phyloP scores from a whole-genome alignment of 2,329 filamentous ascomycete genomes.

The Phaeosphaeria sp. region DNA sequence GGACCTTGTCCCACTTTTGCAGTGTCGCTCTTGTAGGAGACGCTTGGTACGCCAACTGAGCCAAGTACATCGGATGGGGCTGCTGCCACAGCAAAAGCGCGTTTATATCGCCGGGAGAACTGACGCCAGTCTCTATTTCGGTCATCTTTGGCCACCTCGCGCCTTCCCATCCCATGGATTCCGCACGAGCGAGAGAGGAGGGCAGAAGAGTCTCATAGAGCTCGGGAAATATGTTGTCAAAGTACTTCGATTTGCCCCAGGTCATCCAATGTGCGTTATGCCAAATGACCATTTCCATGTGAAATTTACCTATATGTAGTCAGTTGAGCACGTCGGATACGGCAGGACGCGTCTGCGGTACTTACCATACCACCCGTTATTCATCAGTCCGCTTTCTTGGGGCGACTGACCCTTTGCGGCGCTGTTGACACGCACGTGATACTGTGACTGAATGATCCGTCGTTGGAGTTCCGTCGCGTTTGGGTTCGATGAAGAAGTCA shows the following conservation, averaged over 20 bases:
- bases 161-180: constrained; percentile 48
- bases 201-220: constrained; percentile 56
- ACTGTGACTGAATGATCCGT: constrained; percentile 60
- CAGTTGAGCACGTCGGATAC: not conserved
- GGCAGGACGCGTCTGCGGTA: not conserved
- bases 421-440: constrained; percentile 60
- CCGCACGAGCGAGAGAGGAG: constrained; percentile 41
- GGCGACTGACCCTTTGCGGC: constrained; percentile 56
- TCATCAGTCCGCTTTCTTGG: constrained; percentile 57
- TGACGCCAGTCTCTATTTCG: constrained; percentile 53
- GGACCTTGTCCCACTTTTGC: constrained; percentile 59
- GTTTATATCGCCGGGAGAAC: constrained; percentile 53
- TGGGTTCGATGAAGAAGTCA: constrained; percentile 48
- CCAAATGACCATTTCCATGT: constrained; percentile 62
- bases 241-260: constrained; percentile 55
- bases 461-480: constrained; percentile 59
- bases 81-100: constrained; percentile 66
- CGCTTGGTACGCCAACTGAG: constrained; percentile 60
- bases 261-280: constrained; percentile 58
- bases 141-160: constrained; percentile 57
- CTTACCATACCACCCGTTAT: constrained; percentile 63
- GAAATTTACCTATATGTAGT: constrained; percentile 52
- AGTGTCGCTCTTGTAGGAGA: constrained; percentile 54
- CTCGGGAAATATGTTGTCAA: constrained; percentile 52
- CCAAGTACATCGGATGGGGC: constrained; percentile 65